A percentile compares a stretch with the other conserved stretches of the same genome.
phyloP scores from a whole-genome alignment of 306 rosid species.

The Crotalaria pallida region DNA sequence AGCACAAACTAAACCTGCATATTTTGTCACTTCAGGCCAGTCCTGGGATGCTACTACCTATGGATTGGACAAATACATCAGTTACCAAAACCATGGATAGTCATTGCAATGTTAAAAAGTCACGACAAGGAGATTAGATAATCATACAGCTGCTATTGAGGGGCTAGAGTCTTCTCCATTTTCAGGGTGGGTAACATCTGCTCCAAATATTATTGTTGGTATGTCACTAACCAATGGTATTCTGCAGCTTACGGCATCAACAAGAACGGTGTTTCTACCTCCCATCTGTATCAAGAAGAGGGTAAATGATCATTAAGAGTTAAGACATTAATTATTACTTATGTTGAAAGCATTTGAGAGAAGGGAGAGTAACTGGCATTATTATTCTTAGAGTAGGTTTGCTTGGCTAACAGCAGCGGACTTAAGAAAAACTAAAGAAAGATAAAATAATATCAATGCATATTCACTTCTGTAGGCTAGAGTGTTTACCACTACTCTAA shows the following conservation, averaged over 20 bases:
- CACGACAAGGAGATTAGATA: not conserved
- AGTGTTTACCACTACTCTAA: not conserved
- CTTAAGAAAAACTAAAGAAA: not conserved
- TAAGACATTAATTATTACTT: not conserved
- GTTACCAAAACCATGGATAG: constrained; percentile 11
- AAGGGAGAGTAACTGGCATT: not conserved
- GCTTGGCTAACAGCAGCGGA: not conserved
- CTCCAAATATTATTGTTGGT: constrained; percentile 94
- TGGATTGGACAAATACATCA: constrained; percentile 27
- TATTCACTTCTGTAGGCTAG: not conserved
- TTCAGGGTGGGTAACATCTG: constrained; percentile 96
- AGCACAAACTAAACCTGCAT: constrained; percentile 90
- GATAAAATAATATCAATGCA: not conserved
- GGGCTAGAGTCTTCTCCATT: constrained; percentile 99
- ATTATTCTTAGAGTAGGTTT: not conserved
- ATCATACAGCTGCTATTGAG: constrained; percentile 87
- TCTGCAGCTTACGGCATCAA: constrained; percentile 79
- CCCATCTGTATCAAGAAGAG: constrained; percentile 70
- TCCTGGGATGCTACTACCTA: constrained; percentile 99
- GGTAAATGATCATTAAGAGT: not conserved
- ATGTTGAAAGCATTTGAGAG: not conserved
- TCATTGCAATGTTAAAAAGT: not conserved
- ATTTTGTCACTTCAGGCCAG: constrained; percentile 95
- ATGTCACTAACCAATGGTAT: constrained; percentile 89
- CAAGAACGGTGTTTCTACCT: constrained; percentile 87